A percentile compares a stretch with the other conserved stretches of the same genome.
phyloP scores from a whole-genome alignment of 192 early-diverging fungal species.

The Glomus cerebriforme region DNA sequence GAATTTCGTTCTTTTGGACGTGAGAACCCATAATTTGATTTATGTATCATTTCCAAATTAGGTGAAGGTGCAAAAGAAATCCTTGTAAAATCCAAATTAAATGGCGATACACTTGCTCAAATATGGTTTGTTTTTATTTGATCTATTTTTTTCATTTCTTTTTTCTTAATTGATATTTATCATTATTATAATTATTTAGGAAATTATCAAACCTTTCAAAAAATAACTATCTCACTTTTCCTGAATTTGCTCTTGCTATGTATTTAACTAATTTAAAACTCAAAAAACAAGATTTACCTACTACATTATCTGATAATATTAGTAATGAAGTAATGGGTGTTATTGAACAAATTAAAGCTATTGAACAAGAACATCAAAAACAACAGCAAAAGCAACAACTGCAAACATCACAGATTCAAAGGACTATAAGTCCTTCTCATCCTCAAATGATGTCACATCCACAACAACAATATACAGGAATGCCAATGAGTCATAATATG shows the following conservation, averaged over 20 bases:
- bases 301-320: slow-evolving; percentile 53
- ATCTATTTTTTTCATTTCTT: background rate
- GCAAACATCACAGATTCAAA: slow-evolving; percentile 7
- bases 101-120: slow-evolving; percentile 38
- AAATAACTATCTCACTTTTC: slow-evolving; percentile 54
- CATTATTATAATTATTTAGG: slow-evolving; percentile 35
- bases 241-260: slow-evolving; percentile 71
- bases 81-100: slow-evolving; percentile 38
- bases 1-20: background rate
- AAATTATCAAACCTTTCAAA: slow-evolving; percentile 57
- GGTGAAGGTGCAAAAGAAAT: slow-evolving; percentile 41
- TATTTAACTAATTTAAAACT: slow-evolving; percentile 61
- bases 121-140: slow-evolving; percentile 42
- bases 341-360: slow-evolving; percentile 22
- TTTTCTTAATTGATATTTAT: background rate
- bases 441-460: background rate
- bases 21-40: background rate
- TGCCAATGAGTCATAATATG: background rate
- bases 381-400: slow-evolving; percentile 4
- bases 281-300: slow-evolving; percentile 55
- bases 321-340: slow-evolving; percentile 47
- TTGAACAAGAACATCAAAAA: slow-evolving; percentile 11
- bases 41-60: background rate
- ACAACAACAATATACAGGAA: slow-evolving; percentile 19
- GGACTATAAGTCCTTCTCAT: background rate